Evolutionary conservation across 768 basidiomycete species (phyloP).

Genomic region (Lentinula lateritia): DNA sequence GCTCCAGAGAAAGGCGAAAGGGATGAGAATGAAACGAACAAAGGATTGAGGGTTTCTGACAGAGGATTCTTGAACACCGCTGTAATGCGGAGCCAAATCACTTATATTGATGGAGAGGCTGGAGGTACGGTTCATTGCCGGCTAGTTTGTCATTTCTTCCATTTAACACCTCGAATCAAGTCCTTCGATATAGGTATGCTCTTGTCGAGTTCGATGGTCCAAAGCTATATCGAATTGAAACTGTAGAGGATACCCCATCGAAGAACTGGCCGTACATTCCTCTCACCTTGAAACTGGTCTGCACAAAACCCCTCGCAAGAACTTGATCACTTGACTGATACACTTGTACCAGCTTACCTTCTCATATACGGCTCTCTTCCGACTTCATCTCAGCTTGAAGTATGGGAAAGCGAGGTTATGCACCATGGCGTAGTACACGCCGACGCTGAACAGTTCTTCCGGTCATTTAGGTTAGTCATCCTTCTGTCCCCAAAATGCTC

Average conservation of each 20-base stretch:
- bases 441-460: slow-evolving; percentile 65
- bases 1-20: slow-evolving; percentile 52
- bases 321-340: not conserved
- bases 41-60: slow-evolving; percentile 74
- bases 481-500: not conserved
- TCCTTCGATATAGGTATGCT: slow-evolving; percentile 67
- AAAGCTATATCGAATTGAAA: not conserved
- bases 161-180: slow-evolving; percentile 16
- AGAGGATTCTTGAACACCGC: slow-evolving; percentile 82
- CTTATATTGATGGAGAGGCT: slow-evolving; percentile 87
- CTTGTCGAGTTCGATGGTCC: not conserved
- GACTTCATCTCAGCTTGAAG: slow-evolving; percentile 45
- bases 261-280: slow-evolving; percentile 78
- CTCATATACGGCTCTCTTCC: slow-evolving; percentile 87
- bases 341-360: slow-evolving; percentile 52
- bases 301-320: slow-evolving; percentile 1
- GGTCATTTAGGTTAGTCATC: slow-evolving; percentile 49
- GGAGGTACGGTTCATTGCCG: slow-evolving; percentile 43
- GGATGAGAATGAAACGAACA: slow-evolving; percentile 78
- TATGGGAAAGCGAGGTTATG: slow-evolving; percentile 73
- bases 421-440: slow-evolving; percentile 67
- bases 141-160: not conserved
- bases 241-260: slow-evolving; percentile 83
- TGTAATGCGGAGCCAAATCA: slow-evolving; percentile 75
- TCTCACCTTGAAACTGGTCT: slow-evolving; percentile 68